phyloP scores from a whole-genome alignment of 2,329 filamentous ascomycete species.

The Aspergillus candidus region DNA sequence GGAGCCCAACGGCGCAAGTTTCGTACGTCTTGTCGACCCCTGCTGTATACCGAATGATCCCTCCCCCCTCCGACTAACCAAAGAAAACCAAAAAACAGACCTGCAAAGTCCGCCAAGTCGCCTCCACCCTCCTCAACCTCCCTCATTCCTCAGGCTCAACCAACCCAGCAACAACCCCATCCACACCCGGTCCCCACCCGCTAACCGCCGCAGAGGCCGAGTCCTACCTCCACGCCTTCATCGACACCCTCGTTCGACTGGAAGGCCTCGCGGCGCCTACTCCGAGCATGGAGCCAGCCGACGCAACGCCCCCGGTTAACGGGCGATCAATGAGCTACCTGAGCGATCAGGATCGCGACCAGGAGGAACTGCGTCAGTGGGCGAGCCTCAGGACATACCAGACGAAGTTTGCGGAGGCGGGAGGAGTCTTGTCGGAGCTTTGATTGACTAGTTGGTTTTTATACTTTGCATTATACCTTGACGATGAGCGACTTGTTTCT shows the following conservation, averaged over 20 bases:
- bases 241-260: conserved; percentile 68
- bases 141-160: conserved; percentile 31
- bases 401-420: conserved; percentile 61
- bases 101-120: conserved; percentile 78
- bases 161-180: conserved; percentile 11
- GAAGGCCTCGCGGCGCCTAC: conserved; percentile 51
- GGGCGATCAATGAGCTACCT: conserved; percentile 32
- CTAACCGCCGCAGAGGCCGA: conserved; percentile 52
- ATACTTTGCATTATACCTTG: too few species aligned
- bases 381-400: conserved; percentile 74
- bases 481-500: too few species aligned
- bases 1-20: conserved; percentile 63
- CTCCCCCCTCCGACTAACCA: conserved; percentile 1
- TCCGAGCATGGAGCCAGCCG: conserved; percentile 15
- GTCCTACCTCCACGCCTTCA: conserved; percentile 64
- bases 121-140: conserved; percentile 67
- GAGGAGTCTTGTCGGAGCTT: conserved; percentile 41
- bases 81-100: conserved; percentile 46
- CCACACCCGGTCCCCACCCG: conserved; percentile 21
- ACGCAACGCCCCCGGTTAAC: conserved; percentile 26
- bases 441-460: conserved; percentile 7
- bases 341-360: conserved; percentile 56
- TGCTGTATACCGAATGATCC: not conserved
- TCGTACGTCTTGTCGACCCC: conserved; percentile 46
- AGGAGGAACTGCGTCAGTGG: conserved; percentile 71